Conservation (phyloP, 768 basidiomycete genomes). For the Phaeotremella fagi region DNA sequence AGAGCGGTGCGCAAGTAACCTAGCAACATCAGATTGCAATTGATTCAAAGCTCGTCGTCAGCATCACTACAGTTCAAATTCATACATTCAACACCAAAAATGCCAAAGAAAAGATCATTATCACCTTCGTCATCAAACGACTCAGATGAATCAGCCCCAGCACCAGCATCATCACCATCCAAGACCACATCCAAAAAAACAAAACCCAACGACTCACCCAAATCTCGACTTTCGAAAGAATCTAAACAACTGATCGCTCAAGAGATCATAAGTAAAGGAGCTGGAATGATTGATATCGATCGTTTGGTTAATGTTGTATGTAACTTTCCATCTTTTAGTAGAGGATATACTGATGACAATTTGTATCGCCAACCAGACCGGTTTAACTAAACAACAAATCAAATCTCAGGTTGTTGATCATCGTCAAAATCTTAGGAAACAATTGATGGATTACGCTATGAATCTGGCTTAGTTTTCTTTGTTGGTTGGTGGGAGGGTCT, state of each 20-base stretch:
- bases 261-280: conserved; percentile 19
- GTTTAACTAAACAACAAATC: conserved; percentile 28
- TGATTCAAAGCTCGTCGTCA: no score
- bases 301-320: conserved; percentile 17
- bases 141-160: no score
- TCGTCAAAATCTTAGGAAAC: conserved; percentile 23
- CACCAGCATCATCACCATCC: no score
- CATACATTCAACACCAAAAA: no score
- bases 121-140: no score
- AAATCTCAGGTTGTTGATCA: conserved; percentile 22
- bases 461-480: no score
- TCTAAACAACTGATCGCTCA: conserved; percentile 12
- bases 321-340: neutral
- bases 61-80: no score
- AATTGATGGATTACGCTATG: conserved; percentile 17
- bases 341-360: neutral
- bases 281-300: conserved; percentile 10
- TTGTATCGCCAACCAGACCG: conserved; percentile 13
- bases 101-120: no score
- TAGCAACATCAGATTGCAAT: no score
- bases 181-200: neutral
- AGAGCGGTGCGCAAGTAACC: no score
- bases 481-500: no score
- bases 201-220: neutral
- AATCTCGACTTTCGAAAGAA: neutral